A percentile compares a stretch with the other conserved stretches of the same genome.
These are phyloP conservation scores for Pestalotiopsis sp. DNA, from an alignment of 2,329 filamentous ascomycete genomes.

Conservation along the genomic window DNA sequence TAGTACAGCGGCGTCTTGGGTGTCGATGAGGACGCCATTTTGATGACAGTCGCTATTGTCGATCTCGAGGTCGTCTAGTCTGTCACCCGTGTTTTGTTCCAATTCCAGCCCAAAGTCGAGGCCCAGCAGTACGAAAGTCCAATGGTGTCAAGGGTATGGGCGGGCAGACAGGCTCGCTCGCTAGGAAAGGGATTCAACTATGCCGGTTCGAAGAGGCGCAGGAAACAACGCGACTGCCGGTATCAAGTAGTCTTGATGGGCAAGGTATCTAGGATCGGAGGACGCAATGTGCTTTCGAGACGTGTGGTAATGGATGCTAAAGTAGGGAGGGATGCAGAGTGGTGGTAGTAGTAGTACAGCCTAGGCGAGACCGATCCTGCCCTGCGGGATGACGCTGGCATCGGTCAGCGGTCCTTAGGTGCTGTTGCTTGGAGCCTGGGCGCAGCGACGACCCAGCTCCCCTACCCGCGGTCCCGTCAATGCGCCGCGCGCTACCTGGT, in stretches of 20 bases:
- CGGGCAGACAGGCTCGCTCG: too few relatives aligned
- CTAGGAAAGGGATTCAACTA: too few relatives aligned
- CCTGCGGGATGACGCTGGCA: neutral
- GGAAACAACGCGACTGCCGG: too few relatives aligned
- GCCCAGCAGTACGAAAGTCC: too few relatives aligned
- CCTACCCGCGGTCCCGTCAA: neutral
- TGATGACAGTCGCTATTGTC: conserved; percentile 18
- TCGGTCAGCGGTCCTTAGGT: neutral
- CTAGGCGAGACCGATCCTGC: neutral
- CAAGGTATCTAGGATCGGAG: too few relatives aligned
- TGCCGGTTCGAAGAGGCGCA: too few relatives aligned
- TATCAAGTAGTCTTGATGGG: too few relatives aligned
- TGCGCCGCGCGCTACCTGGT: neutral
- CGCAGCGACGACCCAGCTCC: neutral
- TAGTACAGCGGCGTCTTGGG: conserved; percentile 72
- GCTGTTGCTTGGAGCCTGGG: neutral
- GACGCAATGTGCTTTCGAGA: neutral
- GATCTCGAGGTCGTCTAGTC: neutral
- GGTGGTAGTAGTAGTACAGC: neutral
- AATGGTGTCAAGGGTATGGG: too few relatives aligned
- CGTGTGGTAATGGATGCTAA: neutral
- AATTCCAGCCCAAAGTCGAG: neutral
- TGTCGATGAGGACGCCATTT: conserved; percentile 73
- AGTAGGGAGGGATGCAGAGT: neutral
- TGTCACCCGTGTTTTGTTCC: neutral